These are phyloP conservation scores for Blastocystis sp. DNA, from an alignment of 352 stramenopile species.

Conservation along the genomic window DNA sequence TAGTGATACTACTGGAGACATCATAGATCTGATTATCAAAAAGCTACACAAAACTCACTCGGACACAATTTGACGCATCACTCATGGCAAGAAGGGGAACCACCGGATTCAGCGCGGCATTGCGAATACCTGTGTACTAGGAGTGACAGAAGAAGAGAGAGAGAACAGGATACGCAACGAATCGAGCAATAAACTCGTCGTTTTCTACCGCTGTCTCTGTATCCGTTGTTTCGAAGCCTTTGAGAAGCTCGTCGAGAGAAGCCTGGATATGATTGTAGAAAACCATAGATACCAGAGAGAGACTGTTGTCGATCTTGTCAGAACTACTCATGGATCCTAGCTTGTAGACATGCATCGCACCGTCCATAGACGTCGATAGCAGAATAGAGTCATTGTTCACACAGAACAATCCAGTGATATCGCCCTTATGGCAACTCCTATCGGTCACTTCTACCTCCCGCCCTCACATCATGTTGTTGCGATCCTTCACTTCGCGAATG, in stretches of 20 bases:
- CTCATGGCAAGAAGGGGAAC: not conserved
- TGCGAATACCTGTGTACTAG: too few species aligned
- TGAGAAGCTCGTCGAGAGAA: conserved; percentile 36
- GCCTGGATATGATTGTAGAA: not conserved
- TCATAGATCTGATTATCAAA: not conserved
- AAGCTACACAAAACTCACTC: not conserved
- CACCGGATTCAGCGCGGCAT: not conserved
- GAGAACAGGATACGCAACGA: not conserved
- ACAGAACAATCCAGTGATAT: conserved; percentile 5
- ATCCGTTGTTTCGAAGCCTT: conserved; percentile 1
- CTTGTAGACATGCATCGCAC: conserved; percentile 39
- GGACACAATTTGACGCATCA: not conserved
- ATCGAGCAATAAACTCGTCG: not conserved
- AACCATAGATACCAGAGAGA: not conserved
- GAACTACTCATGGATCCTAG: not conserved
- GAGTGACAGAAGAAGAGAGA: too few species aligned
- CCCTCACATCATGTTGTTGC: conserved; percentile 14
- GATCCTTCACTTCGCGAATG: conserved; percentile 56
- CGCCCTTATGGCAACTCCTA: conserved; percentile 25
- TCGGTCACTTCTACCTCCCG: not conserved
- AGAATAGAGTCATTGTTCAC: not conserved
- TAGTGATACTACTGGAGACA: not conserved
- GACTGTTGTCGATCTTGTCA: not conserved
- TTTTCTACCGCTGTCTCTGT: not conserved
- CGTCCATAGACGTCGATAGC: not conserved